Percentiles rank a stretch among this genome's conserved stretches.
These are phyloP conservation scores for Fistulina hepatica DNA, from an alignment of 1,284 basidiomycete species.

Conservation along the genomic window DNA sequence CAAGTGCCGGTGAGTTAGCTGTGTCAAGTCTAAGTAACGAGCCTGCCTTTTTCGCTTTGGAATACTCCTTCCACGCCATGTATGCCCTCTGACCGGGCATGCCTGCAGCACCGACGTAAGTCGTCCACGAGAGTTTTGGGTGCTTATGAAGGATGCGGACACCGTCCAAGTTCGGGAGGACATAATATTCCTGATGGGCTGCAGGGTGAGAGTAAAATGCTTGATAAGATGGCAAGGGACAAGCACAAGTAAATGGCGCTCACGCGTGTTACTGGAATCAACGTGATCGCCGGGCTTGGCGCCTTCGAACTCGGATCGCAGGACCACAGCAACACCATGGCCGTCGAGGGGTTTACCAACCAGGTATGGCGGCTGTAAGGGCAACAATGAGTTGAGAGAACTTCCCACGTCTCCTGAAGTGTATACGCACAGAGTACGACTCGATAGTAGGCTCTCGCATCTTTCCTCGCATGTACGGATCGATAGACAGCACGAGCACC, in stretches of 20 bases:
- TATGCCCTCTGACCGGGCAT: constrained; percentile 34
- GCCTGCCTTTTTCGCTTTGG: constrained; percentile 24
- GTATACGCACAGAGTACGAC: constrained; percentile 11
- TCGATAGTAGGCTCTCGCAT: background rate
- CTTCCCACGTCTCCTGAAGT: background rate
- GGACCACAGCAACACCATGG: constrained; percentile 31
- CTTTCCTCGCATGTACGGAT: background rate
- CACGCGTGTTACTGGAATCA: too few species aligned
- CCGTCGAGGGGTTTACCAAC: too few species aligned
- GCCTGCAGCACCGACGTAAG: constrained; percentile 39
- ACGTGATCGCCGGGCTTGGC: too few species aligned
- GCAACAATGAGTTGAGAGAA: too few species aligned
- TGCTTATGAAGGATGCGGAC: constrained; percentile 22
- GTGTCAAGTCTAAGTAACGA: background rate
- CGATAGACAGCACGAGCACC: constrained; percentile 3
- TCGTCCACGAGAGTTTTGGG: constrained; percentile 31
- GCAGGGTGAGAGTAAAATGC: background rate
- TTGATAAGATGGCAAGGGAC: background rate
- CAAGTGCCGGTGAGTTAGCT: background rate
- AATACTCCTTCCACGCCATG: constrained; percentile 25
- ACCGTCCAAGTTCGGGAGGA: constrained; percentile 10
- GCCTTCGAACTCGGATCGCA: constrained; percentile 40
- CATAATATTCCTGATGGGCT: constrained; percentile 18
- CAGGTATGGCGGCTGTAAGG: too few species aligned
- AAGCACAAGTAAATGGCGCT: too few species aligned